Base-by-base conservation (phyloP, 176 grass and related monocot species). In the Lolium multiflorum region DNA sequence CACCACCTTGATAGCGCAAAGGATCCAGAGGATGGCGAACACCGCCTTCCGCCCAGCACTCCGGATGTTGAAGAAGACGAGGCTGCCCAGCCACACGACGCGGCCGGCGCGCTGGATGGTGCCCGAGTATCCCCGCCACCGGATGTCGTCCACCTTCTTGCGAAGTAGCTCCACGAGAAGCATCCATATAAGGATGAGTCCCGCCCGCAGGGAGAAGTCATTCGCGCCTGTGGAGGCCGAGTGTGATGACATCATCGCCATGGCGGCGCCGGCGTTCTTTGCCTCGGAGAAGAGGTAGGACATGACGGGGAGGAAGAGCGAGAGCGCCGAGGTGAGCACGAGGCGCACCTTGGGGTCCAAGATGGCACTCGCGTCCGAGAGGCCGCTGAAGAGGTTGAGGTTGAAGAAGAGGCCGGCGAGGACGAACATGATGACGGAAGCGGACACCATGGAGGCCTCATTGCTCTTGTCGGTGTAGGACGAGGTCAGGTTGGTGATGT, bases 371-470 rank as follows among this genome's bases (percentile, higher is more conserved):
- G 20, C 35, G 35, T 69, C 66, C 8, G 66, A 69, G 62, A 66
- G 25, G 25, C 62, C 14, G 26, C 62, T 66, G 62, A 66, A 66
- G 62, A 66, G 62, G 62, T 69, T 69, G 35, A 69, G 66, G 66
- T 69, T 69, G 66, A 69, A 69, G 66, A 69, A 69, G 17, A 69
- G 66, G 3, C 16, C 66, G 14, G 35, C 35, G 17, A 69, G 66
- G 35, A 69, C 35, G 66, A 69, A 69, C 66, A 69, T 69, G 66
- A 69, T 69, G 66, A 69, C 17, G 16, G 66, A 41, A 17, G 35
- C 9, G 35, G 38, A 15, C 66, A 69, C 87, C 20, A 22, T 61
- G 58, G 58, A 24, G 58, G n/a, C n/a, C 58, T 61, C 58, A 61
- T 61, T 61, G n/a, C n/a, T 61, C n/a, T 22, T 61, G 58, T 61